Percentiles rank a stretch among this genome's conserved stretches.
Conservation (phyloP, 2,329 filamentous ascomycete genomes). For the Clarireedia monteithiana region DNA sequence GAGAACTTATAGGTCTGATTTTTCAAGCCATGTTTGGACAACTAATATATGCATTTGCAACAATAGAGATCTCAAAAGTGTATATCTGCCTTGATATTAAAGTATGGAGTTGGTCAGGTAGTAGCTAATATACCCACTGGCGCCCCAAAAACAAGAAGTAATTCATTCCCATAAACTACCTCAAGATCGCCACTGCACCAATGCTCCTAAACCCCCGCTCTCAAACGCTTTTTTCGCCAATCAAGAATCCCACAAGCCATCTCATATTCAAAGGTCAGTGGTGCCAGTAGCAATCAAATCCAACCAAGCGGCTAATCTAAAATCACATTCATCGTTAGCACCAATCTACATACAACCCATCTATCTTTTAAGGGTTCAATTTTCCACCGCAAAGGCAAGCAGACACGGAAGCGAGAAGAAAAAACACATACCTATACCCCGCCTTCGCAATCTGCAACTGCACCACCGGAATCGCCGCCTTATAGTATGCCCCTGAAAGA, state of each 20-base stretch:
- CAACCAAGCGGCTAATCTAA: conserved; percentile 54
- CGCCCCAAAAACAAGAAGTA: too few relatives aligned
- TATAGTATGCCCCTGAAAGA: conserved; percentile 52
- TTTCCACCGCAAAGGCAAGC: too few relatives aligned
- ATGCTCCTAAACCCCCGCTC: neutral
- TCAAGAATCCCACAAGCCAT: neutral
- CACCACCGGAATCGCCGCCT: conserved; percentile 52
- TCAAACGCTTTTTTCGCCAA: neutral
- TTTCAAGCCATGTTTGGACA: too few relatives aligned
- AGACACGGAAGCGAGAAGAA: neutral
- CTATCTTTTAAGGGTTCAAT: neutral
- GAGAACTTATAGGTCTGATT: too few relatives aligned
- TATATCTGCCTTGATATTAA: too few relatives aligned
- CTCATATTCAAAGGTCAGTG: neutral
- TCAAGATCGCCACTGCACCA: too few relatives aligned
- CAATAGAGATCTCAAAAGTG: too few relatives aligned
- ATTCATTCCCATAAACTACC: too few relatives aligned
- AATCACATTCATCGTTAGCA: neutral
- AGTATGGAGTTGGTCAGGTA: too few relatives aligned
- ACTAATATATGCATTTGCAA: too few relatives aligned
- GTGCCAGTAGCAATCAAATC: conserved; percentile 44
- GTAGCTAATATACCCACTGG: too few relatives aligned
- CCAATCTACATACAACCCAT: neutral
- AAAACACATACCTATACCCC: conserved; percentile 43
- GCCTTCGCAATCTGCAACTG: conserved; percentile 60